Conservation (phyloP, 1,139 yeast genomes). For the Kurtzmaniella quercitrusa region DNA sequence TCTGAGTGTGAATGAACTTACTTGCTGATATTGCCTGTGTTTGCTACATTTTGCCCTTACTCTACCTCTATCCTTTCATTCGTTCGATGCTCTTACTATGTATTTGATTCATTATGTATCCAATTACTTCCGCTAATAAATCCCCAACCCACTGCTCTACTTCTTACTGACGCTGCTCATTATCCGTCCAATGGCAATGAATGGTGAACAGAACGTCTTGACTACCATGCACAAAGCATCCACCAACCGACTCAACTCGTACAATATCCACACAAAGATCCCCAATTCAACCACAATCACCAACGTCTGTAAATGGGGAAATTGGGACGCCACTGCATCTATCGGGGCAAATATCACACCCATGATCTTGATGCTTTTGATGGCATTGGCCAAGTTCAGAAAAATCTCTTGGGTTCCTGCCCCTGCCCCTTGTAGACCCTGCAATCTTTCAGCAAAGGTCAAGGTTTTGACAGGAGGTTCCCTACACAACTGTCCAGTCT, state of each 20-base stretch:
- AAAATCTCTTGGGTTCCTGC: slow-evolving; percentile 8
- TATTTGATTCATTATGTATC: no score
- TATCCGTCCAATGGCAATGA: slow-evolving; percentile 44
- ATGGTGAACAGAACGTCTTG: slow-evolving; percentile 45
- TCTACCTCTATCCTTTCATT: no score
- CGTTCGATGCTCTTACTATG: no score
- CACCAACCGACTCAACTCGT: slow-evolving; percentile 38
- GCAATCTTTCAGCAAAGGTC: neutral
- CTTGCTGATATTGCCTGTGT: no score
- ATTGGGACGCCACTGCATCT: slow-evolving; percentile 35
- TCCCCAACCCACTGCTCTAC: slow-evolving; percentile 10
- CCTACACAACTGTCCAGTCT: neutral
- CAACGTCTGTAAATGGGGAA: slow-evolving; percentile 37
- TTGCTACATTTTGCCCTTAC: no score
- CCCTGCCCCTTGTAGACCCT: neutral
- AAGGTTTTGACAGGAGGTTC: neutral
- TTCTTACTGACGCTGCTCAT: slow-evolving; percentile 32
- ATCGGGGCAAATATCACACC: slow-evolving; percentile 39
- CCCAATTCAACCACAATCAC: slow-evolving; percentile 36
- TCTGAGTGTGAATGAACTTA: no score
- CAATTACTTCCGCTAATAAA: neutral
- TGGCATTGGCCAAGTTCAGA: slow-evolving; percentile 29
- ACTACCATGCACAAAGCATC: slow-evolving; percentile 47
- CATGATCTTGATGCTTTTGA: slow-evolving; percentile 36
- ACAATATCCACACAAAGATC: slow-evolving; percentile 40